These are phyloP conservation scores for Yarrowia galli DNA, from an alignment of 1,139 yeast genomes.

Conservation along the genomic window DNA sequence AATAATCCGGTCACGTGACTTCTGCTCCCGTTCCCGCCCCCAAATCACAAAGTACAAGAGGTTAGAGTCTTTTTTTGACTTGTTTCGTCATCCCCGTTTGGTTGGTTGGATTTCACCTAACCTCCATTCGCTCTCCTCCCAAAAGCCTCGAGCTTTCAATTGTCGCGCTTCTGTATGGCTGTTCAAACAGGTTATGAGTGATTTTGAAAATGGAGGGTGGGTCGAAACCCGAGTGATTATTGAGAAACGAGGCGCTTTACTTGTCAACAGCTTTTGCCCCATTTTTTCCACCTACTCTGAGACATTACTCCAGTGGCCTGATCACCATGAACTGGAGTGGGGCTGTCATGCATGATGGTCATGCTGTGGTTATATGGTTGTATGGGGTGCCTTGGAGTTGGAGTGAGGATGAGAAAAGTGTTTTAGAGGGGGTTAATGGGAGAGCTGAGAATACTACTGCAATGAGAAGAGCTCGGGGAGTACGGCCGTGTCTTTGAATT, in stretches of 20 bases:
- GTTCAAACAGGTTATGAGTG: conserved; percentile 19
- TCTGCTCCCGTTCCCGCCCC: too few relatives aligned
- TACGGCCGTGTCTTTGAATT: too few relatives aligned
- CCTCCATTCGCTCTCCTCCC: conserved; percentile 8
- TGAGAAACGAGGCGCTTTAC: too few relatives aligned
- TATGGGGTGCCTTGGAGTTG: not conserved
- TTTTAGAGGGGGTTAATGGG: too few relatives aligned
- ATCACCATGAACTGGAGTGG: not conserved
- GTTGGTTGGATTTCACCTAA: conserved; percentile 7
- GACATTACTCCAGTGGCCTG: not conserved
- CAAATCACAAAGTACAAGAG: not conserved
- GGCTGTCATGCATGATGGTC: too few relatives aligned
- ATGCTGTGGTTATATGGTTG: too few relatives aligned
- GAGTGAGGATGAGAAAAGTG: too few relatives aligned
- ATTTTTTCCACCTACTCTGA: not conserved
- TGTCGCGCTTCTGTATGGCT: conserved; percentile 36
- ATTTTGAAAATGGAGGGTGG: too few relatives aligned
- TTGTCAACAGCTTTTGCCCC: too few relatives aligned
- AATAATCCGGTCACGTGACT: not conserved
- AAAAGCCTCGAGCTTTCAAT: conserved; percentile 4
- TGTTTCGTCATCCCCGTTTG: not conserved
- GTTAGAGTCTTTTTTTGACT: not conserved
- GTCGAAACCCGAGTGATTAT: too few relatives aligned
- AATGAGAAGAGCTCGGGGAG: too few relatives aligned
- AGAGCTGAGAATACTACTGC: too few relatives aligned